Evolutionary conservation across 495 filamentous ascomycete genomes (phyloP).

Genomic region (Astrocystis sublimbata): DNA sequence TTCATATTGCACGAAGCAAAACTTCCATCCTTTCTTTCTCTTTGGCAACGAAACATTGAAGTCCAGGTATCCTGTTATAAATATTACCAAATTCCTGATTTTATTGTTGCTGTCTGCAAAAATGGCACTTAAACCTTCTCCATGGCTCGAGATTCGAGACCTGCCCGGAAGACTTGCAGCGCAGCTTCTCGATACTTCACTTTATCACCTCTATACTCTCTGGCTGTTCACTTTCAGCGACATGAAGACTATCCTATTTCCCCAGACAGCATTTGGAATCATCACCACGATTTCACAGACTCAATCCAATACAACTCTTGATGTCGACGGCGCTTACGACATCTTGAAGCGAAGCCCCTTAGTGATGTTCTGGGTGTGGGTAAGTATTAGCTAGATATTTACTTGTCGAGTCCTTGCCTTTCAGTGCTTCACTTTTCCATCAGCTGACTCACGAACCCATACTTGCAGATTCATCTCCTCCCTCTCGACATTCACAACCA

Average conservation of each 20-base stretch:
- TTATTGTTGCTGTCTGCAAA: background rate
- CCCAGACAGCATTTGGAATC: background rate
- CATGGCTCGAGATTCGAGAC: background rate
- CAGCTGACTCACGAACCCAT: background rate
- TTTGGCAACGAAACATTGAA: background rate
- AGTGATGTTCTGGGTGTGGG: background rate
- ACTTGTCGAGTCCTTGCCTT: background rate
- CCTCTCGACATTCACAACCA: background rate
- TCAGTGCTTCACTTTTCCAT: background rate
- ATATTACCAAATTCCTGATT: background rate
- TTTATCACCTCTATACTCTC: constrained; percentile 17
- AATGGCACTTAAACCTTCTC: background rate
- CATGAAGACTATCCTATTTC: constrained; percentile 26
- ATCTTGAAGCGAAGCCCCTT: background rate
- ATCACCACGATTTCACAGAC: background rate
- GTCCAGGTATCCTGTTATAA: no score
- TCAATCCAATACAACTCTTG: background rate
- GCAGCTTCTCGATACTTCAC: background rate
- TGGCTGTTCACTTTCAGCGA: constrained; percentile 38
- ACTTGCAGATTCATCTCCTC: background rate
- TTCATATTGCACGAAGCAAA: background rate
- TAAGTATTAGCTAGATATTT: no score
- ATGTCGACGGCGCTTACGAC: background rate
- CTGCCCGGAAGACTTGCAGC: background rate
- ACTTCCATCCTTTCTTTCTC: background rate